These are phyloP conservation scores for Oehlia diaphana DNA, from an alignment of 192 early-diverging fungal species.

Conservation along the genomic window DNA sequence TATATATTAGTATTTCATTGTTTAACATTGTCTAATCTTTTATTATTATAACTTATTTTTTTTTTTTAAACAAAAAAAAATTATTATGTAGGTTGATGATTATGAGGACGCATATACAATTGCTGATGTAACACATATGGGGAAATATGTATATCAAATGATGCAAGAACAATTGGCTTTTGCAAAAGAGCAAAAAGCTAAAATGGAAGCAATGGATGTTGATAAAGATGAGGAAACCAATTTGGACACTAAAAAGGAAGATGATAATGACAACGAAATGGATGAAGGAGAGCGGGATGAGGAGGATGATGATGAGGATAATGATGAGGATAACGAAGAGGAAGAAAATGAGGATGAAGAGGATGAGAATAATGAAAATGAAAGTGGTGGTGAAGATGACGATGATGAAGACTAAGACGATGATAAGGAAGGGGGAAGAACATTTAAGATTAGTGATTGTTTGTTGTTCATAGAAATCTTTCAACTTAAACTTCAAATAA, in stretches of 20 bases:
- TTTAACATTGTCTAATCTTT: background rate
- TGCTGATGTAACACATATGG: slow-evolving; percentile 58
- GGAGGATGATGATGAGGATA: slow-evolving; percentile 3
- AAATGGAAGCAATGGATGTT: slow-evolving; percentile 28
- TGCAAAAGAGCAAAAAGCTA: slow-evolving; percentile 47
- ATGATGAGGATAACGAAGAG: too few relatives aligned
- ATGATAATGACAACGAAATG: slow-evolving; percentile 13
- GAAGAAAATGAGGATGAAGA: background rate
- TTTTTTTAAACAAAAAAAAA: background rate
- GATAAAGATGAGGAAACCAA: background rate
- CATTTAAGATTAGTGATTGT: too few relatives aligned
- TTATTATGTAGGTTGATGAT: slow-evolving; percentile 38
- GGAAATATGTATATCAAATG: slow-evolving; percentile 62
- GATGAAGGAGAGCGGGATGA: slow-evolving; percentile 26
- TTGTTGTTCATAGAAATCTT: too few relatives aligned
- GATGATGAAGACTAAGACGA: too few relatives aligned
- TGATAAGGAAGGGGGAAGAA: too few relatives aligned
- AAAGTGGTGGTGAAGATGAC: too few relatives aligned
- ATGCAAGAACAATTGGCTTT: slow-evolving; percentile 62
- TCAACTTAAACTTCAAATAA: too few relatives aligned
- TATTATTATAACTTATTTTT: background rate
- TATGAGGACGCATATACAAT: slow-evolving; percentile 44
- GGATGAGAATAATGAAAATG: too few relatives aligned
- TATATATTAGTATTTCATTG: slow-evolving; percentile 28
- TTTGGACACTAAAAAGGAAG: background rate